These are phyloP conservation scores for Saccharomycopsis selenospora DNA, from an alignment of 805 yeast genomes.

Conservation along the genomic window DNA sequence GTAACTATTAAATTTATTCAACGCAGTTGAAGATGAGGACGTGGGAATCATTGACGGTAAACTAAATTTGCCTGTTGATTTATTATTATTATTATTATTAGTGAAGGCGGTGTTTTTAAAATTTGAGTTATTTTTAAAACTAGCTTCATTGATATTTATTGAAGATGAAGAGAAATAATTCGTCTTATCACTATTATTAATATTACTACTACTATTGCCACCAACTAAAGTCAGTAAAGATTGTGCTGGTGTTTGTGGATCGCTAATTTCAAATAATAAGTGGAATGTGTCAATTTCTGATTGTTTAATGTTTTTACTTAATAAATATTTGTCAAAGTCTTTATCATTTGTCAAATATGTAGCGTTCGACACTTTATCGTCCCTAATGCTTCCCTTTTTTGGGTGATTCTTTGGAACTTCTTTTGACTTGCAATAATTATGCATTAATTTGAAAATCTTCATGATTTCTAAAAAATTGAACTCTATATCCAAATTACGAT, in stretches of 20 bases:
- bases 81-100: background rate
- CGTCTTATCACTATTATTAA: background rate
- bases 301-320: constrained; percentile 12
- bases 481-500: constrained; percentile 52
- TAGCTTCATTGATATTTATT: background rate
- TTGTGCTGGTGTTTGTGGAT: background rate
- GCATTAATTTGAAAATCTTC: constrained; percentile 19
- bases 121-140: background rate
- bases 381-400: background rate
- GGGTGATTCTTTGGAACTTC: background rate
- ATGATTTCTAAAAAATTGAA: constrained; percentile 36
- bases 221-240: too few relatives aligned
- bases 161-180: background rate
- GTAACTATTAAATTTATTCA: background rate
- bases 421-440: constrained; percentile 4
- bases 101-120: background rate
- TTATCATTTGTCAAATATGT: constrained; percentile 6
- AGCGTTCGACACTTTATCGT: constrained; percentile 1
- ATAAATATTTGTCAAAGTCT: constrained; percentile 11
- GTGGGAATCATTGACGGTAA: background rate
- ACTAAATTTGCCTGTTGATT: background rate
- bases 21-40: too few relatives aligned
- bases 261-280: constrained; percentile 14
- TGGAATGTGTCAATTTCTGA: constrained; percentile 12
- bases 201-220: background rate